A percentile compares a stretch with the other conserved stretches of the same genome.
phyloP scores from a whole-genome alignment of 352 stramenopile species.

The Phytophthora litchii region DNA sequence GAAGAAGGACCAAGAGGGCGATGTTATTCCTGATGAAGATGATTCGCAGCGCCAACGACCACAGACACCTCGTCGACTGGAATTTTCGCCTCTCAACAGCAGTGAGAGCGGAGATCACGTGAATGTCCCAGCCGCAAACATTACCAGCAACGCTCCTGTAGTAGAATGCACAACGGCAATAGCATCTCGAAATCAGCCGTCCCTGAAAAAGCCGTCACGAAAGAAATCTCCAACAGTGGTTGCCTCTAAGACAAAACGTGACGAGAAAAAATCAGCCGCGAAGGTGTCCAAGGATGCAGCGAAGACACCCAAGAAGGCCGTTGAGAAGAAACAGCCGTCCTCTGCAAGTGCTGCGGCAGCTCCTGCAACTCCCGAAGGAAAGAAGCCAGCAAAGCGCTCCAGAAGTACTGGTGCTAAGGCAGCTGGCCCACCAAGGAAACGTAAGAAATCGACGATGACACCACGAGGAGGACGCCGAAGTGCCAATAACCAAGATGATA shows the following conservation, averaged over 20 bases:
- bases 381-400: conserved; percentile 18
- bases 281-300: neutral
- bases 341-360: conserved; percentile 6
- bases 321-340: conserved; percentile 5
- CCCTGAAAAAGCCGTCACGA: conserved; percentile 1
- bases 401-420: conserved; percentile 20
- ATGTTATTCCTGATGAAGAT: conserved; percentile 6
- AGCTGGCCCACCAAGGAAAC: conserved; percentile 20
- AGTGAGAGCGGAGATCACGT: conserved; percentile 13
- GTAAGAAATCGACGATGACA: conserved; percentile 22
- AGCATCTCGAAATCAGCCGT: neutral
- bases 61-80: conserved; percentile 28
- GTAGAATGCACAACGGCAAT: neutral
- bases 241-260: neutral
- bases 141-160: neutral
- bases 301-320: conserved; percentile 5
- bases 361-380: conserved; percentile 9
- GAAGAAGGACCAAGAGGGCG: neutral
- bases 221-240: neutral
- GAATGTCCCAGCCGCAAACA: conserved; percentile 8
- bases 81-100: conserved; percentile 28
- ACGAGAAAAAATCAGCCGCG: neutral
- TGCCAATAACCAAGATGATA: conserved; percentile 14
- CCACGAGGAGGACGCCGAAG: conserved; percentile 17
- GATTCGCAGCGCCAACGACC: conserved; percentile 10